Base-by-base conservation (phyloP, 768 basidiomycete genomes). In the Porpolomopsis calyptriformis region DNA sequence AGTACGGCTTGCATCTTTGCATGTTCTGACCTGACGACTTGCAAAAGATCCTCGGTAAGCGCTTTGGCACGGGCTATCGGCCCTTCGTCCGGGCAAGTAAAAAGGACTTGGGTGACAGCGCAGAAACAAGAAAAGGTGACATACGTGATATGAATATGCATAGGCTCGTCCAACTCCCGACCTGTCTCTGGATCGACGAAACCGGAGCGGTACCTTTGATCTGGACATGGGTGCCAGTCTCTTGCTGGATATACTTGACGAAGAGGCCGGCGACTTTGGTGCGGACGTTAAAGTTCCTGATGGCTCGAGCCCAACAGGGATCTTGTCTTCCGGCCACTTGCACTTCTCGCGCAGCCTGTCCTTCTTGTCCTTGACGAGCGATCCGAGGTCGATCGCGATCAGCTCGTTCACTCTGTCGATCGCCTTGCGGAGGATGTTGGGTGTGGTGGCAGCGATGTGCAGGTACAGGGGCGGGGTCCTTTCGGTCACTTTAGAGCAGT, bases 301-400 rank as follows among this genome's bases (percentile, higher is more conserved):
- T 78, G 44, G 81, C 12, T 98, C 93, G 45, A 98, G 61, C 3
- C 81, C 83, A 34, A 99, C 88, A 0, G 81, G 82, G 7, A 97
- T 66, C 64, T 96, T 96, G 64, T 93, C 92, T 62, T 98, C 94
- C 1, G 93, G 92, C 94, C 94, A 98, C 77, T 94, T 96, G 45
- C 89, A 74, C 65, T 78, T 73, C 65, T 85, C 85, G 52, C 80
- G 71, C 31, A 72, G 56, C 45, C 76, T 68, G 47, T 82, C 79
- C 52, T 75, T 79, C 64, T 85, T 83, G 51, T 86, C 84, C 55
- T 85, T 83, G 3, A 88, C 87, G 27, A 90, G 65, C 4, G 85
- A 78, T 6, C 87, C 87, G 62, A 90, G 74, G 54, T 90, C 87
- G 58, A 81, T 60, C 3, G 73, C 60, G 40, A 86, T 77, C 25